Evolutionary conservation across 371 early-diverging fungal genomes (phyloP).

Genomic region (Sporodiniella umbellata): DNA sequence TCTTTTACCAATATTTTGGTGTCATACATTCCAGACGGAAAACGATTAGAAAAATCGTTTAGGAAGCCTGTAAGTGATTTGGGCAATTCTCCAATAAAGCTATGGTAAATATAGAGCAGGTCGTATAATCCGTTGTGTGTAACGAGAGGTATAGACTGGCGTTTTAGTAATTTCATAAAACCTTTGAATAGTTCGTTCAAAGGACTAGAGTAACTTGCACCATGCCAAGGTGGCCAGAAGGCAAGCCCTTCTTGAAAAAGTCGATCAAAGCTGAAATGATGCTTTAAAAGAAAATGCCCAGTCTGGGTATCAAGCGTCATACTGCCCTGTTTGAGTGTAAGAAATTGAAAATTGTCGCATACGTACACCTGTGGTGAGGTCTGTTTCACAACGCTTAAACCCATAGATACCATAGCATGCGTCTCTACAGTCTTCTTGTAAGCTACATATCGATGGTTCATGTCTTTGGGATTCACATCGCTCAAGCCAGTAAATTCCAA

Average conservation of each 20-base stretch:
- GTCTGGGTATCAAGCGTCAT: slow-evolving; percentile 63
- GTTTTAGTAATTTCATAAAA: slow-evolving; percentile 21
- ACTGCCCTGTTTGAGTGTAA: slow-evolving; percentile 24
- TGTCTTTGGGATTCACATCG: slow-evolving; percentile 30
- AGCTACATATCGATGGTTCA: slow-evolving; percentile 74
- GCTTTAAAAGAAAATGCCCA: slow-evolving; percentile 73
- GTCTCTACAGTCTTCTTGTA: slow-evolving; percentile 61
- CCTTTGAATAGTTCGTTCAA: slow-evolving; percentile 27
- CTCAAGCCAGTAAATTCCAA: slow-evolving; percentile 88
- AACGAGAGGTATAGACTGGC: slow-evolving; percentile 58
- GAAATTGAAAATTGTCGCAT: slow-evolving; percentile 24
- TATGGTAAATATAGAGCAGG: slow-evolving; percentile 82
- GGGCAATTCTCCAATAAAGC: slow-evolving; percentile 79
- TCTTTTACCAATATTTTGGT: slow-evolving; percentile 79
- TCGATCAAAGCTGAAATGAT: slow-evolving; percentile 81
- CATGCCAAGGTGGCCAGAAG: slow-evolving; percentile 28
- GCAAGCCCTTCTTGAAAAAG: slow-evolving; percentile 75
- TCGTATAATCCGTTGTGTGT: slow-evolving; percentile 93
- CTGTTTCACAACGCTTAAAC: slow-evolving; percentile 64
- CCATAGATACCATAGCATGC: slow-evolving; percentile 80
- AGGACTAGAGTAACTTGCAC: background rate
- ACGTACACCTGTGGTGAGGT: slow-evolving; percentile 1
- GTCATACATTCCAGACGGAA: slow-evolving; percentile 84
- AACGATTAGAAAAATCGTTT: slow-evolving; percentile 70
- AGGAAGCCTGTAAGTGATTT: slow-evolving; percentile 61